Conservation (phyloP, 164 flowering plant genomes). For the Pachysandra terminalis region DNA sequence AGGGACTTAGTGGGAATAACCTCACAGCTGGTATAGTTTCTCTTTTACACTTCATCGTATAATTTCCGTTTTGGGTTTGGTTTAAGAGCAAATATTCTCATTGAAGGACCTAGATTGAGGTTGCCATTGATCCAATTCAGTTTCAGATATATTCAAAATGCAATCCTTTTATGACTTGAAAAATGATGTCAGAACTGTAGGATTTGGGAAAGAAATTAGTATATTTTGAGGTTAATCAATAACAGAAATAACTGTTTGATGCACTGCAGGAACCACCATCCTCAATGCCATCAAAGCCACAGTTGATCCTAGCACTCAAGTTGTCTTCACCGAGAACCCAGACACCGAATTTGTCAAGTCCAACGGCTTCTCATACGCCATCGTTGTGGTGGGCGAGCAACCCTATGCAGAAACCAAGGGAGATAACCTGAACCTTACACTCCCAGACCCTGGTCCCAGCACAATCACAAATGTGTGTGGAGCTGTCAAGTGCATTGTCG, state of each 20-base stretch:
- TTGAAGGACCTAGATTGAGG: background rate
- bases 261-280: constrained; percentile 23
- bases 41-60: background rate
- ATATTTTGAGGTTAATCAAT: no score
- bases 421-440: constrained; percentile 17
- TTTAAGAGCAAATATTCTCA: background rate
- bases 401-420: constrained; percentile 22
- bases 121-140: no score
- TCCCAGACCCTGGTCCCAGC: constrained; percentile 16
- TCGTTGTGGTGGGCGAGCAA: constrained; percentile 24
- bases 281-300: constrained; percentile 14
- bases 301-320: constrained; percentile 19
- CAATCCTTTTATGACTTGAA: no score
- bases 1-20: constrained; percentile 53
- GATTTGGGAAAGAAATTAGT: no score
- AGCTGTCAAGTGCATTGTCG: constrained; percentile 18
- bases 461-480: constrained; percentile 20
- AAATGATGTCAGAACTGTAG: no score
- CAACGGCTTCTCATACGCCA: constrained; percentile 20
- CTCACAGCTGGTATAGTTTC: constrained; percentile 41
- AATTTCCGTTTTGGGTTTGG: background rate
- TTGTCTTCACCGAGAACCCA: constrained; percentile 21
- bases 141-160: no score
- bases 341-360: constrained; percentile 14
- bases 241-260: background rate